A percentile compares a stretch with the other conserved stretches of the same genome.
Evolutionary conservation across 1,139 yeast species (phyloP).

Genomic region (Maudiozyma humilis): DNA sequence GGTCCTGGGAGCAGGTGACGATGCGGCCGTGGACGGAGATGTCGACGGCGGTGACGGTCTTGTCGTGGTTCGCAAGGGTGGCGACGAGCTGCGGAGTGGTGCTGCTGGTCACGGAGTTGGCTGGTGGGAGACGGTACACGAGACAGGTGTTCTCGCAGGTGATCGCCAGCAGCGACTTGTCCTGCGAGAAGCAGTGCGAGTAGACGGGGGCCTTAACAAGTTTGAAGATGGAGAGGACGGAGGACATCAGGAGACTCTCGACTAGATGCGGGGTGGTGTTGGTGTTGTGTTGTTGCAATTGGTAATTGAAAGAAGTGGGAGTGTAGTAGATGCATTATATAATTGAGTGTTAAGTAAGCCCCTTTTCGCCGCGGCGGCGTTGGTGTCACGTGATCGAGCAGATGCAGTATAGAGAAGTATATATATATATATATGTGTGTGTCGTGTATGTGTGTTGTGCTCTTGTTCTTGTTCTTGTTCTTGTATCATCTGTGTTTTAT

Average conservation of each 20-base stretch:
- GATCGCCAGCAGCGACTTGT: slow-evolving; percentile 62
- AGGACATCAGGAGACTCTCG: slow-evolving; percentile 33
- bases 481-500: no score
- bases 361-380: no score
- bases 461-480: no score
- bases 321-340: no score
- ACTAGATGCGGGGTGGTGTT: slow-evolving; percentile 17
- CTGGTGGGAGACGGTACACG: slow-evolving; percentile 45
- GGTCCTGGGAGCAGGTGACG: slow-evolving; percentile 94
- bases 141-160: slow-evolving; percentile 74
- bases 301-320: not conserved
- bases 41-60: slow-evolving; percentile 90
- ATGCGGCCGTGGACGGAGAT: slow-evolving; percentile 83
- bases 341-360: no score
- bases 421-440: no score
- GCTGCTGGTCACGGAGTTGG: slow-evolving; percentile 31
- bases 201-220: slow-evolving; percentile 82
- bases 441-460: no score
- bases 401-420: no score
- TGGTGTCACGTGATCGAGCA: no score
- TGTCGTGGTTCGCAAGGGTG: slow-evolving; percentile 76
- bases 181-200: slow-evolving; percentile 80
- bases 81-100: slow-evolving; percentile 41
- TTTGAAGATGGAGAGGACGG: slow-evolving; percentile 38
- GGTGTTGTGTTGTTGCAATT: not conserved